Conservation (phyloP, 1,284 basidiomycete species). For the Apiotrichum veenhuisii region DNA sequence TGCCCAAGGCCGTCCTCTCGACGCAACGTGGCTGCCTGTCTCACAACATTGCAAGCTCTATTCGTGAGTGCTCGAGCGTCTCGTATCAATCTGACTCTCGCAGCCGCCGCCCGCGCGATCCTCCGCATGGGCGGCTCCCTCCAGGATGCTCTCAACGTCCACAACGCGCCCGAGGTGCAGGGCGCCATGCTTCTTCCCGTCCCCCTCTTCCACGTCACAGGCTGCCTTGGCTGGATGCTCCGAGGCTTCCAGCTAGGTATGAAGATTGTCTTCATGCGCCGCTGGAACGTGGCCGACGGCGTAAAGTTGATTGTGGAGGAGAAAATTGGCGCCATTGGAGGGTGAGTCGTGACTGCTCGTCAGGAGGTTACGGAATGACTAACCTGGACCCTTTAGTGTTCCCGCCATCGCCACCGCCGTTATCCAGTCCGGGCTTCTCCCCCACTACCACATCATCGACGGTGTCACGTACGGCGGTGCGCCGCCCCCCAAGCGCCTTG, state of each 20-base stretch:
- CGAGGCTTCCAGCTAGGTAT: constrained; percentile 36
- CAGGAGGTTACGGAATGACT: too few relatives aligned
- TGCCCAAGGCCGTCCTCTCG: constrained; percentile 39
- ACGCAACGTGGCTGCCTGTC: constrained; percentile 37
- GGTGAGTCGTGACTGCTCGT: too few relatives aligned
- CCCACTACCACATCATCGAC: constrained; percentile 26
- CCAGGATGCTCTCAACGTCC: constrained; percentile 4
- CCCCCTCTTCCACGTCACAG: constrained; percentile 47
- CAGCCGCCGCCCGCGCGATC: constrained; percentile 23
- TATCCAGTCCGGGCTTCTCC: constrained; percentile 32
- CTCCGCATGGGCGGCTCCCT: constrained; percentile 12
- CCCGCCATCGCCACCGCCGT: constrained; percentile 40
- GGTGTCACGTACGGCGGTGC: constrained; percentile 45
- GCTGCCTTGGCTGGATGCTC: constrained; percentile 41
- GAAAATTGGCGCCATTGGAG: constrained; percentile 36
- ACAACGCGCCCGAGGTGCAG: constrained; percentile 15
- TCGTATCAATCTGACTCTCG: background rate
- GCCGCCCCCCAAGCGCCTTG: constrained; percentile 35
- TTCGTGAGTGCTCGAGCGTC: background rate
- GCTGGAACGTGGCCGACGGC: constrained; percentile 37
- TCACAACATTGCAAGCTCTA: constrained; percentile 25
- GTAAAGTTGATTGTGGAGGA: constrained; percentile 31
- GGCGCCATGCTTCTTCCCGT: constrained; percentile 33
- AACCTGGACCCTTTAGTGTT: constrained; percentile 22
- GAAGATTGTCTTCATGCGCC: constrained; percentile 36